Evolutionary conservation across 345 rosid species (phyloP).

Genomic region (Excoecaria cochinchinensis): DNA sequence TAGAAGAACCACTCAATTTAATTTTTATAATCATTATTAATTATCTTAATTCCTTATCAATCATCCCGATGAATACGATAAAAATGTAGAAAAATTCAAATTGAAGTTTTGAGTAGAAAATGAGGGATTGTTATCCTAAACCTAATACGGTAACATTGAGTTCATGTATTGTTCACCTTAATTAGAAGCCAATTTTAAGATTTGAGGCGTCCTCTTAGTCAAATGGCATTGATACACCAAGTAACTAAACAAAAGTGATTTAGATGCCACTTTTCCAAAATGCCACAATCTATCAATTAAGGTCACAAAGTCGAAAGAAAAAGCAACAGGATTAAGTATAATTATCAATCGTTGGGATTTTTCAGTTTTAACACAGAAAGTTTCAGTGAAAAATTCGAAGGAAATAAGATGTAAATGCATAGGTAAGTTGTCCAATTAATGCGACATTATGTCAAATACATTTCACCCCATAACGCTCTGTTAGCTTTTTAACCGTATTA

Average conservation of each 20-base stretch:
- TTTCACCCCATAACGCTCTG: background rate
- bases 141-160: conserved; percentile 4
- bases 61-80: background rate
- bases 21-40: background rate
- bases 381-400: background rate
- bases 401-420: background rate
- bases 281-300: background rate
- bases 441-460: background rate
- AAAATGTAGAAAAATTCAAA: background rate
- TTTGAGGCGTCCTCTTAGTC: background rate
- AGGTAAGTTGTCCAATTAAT: conserved; percentile 3
- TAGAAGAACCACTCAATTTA: background rate
- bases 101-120: conserved; percentile 3
- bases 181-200: background rate
- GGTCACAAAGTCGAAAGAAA: background rate
- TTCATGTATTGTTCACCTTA: background rate
- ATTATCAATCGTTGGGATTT: background rate
- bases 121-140: conserved; percentile 8
- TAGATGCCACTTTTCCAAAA: background rate
- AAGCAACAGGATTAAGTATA: background rate
- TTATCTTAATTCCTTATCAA: background rate
- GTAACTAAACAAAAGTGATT: background rate
- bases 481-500: background rate
- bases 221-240: background rate
- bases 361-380: no score